Base-by-base conservation (phyloP, 148 eudicot genomes). In the Amaranthus hypochondriacus region DNA sequence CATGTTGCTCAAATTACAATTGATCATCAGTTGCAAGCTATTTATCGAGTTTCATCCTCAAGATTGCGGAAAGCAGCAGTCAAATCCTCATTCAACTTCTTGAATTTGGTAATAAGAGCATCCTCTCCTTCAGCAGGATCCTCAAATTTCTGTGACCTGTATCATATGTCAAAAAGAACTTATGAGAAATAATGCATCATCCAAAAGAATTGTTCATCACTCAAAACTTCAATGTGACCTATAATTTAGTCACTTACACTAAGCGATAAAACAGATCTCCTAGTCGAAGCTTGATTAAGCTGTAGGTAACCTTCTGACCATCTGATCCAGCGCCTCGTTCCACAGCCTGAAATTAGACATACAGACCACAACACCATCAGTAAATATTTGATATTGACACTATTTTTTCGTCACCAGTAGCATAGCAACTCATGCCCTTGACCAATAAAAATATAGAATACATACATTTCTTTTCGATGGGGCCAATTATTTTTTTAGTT, bases 281-380 rank as follows among this genome's bases (percentile, higher is more conserved):
- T 10, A 92, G 80, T 61, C 88, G 85, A 80, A 87, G 97, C 85
- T 92, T 92, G 79, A 90, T 88, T 59, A 92, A 85, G 77, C 83
- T 83, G 79, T 92, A 92, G 14, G 88, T 87, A 50, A 90, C 84
- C 81, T 85, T 90, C 77, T 90, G 96, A 56, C 98, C 96, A 77
- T 92, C 96, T 87, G 90, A 82, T 69, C 93, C 98, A 87, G 98
- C 98, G 66, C 86, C 96, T 5, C 98, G 90, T 79, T 92, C 98
- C 77, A 89, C 96, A 0, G 96, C 90, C 96, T 92, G 86, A 66
- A 70, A 75, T 64, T n/a, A 79, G 10, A 56, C 68, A 71, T 56
- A 7, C 67, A 65, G 43, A 62, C 48, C 39, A 55, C 21, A n/a
- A 66, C 28, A 15, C 13, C 42, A 66, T 66, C 69, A 66, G 54